Evolutionary conservation across 2,329 filamentous ascomycete genomes (phyloP), one percentile per base, ranked within the genome.

Genomic region (Capronia coronata): DNA sequence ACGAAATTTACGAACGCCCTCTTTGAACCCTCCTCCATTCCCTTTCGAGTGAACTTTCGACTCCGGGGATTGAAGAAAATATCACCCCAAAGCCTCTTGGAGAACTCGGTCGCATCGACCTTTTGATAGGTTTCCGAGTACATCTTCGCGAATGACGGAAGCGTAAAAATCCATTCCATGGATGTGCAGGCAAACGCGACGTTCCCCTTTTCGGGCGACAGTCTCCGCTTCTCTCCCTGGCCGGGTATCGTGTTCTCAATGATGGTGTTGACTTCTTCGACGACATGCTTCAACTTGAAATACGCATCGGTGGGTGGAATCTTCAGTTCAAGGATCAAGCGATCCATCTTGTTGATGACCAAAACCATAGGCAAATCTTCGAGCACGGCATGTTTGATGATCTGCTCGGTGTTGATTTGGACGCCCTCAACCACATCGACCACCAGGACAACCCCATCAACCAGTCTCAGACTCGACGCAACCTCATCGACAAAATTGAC

Each of bases 401-500:
- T 90, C 66, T 96, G 87, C 70, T 98, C 91, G 0, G 93, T 94
- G 67, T 95, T 95, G 62, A 93, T 79, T 71, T 97, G 93, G n/a
- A 98, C 90, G n/a, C 93, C 93, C 68, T 98, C 93, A 1, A 98
- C 87, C 18, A 96, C 88, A 66, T 98, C 93, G 13, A 98, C 90
- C 11, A 98, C 84, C 42, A 98, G 72, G 45, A 94, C 91, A 19
- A 97, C 82, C 52, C 93, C 93, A 65, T 98, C 93, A 2, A 86
- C 90, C 44, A 98, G 71, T 35, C 93, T 82, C 61, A 95, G 74
- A 1, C 89, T 85, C 3, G 89, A 83, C 7, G 93, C 93, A 30
- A 98, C 88, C 68, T 98, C 93, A 65, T 98, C 93, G 35, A 94
- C 91, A 66, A 98, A 98, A 68, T 98, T 96, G 64, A 97, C 93